Evolutionary conservation across 306 rosid genomes (phyloP), one percentile per base, ranked within the genome.

Genomic region (Vigna hirtella): DNA sequence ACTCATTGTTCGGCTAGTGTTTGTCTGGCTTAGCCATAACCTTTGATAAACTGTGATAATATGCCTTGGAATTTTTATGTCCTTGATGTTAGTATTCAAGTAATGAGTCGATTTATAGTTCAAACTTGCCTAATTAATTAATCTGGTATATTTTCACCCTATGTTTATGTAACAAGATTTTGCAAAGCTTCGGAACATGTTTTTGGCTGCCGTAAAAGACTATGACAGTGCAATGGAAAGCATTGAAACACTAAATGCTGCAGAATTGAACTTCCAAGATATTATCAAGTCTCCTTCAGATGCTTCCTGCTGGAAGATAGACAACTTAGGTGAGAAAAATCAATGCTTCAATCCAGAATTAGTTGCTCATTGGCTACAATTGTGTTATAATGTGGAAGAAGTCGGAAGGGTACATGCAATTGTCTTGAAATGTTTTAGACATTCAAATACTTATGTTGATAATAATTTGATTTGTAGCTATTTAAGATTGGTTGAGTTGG

Each of bases 391-490:
- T 48, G 64, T 83, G 75, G 88, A 84, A 69, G 95, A 92, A 48
- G 86, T 87, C 55, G 83, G 89, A 75, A 87, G 82, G 70, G 7
- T 94, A 43, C 97, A 94, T 77, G 78, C 91, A 53, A 40, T 89
- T 66, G 48, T 82, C 69, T 78, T 88, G 86, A 91, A 84, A 64
- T 17, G 82, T 68, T 80, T 83, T 16, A 18, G 78, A 43, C 77
- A 66, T 40, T 77, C 88, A 2, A 84, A 36, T 53, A 83, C 76
- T 8, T 94, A 92, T 76, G 88, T 92, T 47, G 82, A 77, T 28
- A 94, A 94, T 72, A 94, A 94, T 81, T 88, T 94, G 91, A 85
- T 92, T 36, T 87, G 86, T 83, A 83, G 85, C 47, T 94, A 92
- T 65, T 59, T 90, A 70, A 85, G 84, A 48, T 77, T 90, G 51